Conservation (phyloP, 176 grass and related monocot genomes). For the Bothriochloa decipiens region DNA sequence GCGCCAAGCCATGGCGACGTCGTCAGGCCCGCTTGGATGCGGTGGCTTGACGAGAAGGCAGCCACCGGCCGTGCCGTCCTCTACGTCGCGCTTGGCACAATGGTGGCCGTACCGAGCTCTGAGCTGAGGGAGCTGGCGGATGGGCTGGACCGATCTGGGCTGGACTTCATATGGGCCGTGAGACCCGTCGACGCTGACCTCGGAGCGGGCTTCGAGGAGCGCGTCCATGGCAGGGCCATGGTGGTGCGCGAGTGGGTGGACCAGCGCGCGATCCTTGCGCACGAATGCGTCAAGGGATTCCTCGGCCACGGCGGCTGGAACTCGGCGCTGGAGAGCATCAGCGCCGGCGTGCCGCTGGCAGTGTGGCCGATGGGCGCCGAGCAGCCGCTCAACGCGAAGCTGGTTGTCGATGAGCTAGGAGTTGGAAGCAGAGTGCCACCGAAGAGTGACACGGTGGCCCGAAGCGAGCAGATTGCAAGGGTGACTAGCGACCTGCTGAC, state of each 20-base stretch:
- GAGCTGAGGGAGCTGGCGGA: constrained; percentile 16
- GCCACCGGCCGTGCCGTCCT: constrained; percentile 1
- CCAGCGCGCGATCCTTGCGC: constrained; percentile 25
- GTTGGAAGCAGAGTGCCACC: not conserved
- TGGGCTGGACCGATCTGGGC: not conserved
- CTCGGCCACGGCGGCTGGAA: constrained; percentile 38
- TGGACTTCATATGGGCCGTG: constrained; percentile 36
- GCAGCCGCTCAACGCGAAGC: constrained; percentile 29
- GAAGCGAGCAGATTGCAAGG: not conserved
- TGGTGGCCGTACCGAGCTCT: not conserved
- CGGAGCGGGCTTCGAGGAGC: constrained; percentile 14
- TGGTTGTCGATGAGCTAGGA: constrained; percentile 16
- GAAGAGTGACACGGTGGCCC: not conserved
- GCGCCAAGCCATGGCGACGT: not conserved
- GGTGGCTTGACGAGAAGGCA: constrained; percentile 44
- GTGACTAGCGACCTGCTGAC: constrained; percentile 4
- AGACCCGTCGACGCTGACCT: not conserved
- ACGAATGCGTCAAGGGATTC: constrained; percentile 24
- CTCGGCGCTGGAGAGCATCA: constrained; percentile 26
- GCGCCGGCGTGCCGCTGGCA: constrained; percentile 43
- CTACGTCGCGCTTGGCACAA: constrained; percentile 25
- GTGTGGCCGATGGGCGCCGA: constrained; percentile 38
- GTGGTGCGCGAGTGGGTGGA: constrained; percentile 43
- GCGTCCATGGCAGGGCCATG: constrained; percentile 1
- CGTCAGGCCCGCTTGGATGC: not conserved